A percentile compares a stretch with the other conserved stretches of the same genome.
phyloP scores from a whole-genome alignment of 495 filamentous ascomycete genomes.

The Aspergillus taichungensis region DNA sequence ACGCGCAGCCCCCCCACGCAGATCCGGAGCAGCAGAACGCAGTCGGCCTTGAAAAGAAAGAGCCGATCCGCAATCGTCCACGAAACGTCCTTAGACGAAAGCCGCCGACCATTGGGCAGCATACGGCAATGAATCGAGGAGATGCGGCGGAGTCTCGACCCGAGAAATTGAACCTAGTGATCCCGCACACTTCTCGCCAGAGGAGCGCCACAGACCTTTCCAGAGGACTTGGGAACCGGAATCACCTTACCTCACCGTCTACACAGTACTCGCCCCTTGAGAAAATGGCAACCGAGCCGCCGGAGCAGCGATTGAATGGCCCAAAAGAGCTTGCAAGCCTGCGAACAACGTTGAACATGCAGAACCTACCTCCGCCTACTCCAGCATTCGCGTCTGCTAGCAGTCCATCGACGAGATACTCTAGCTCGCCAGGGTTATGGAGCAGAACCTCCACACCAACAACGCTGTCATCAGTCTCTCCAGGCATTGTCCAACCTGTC shows the following conservation, averaged over 20 bases:
- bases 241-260: no score
- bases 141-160: constrained; percentile 4
- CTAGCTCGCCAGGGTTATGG: constrained; percentile 84
- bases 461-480: constrained; percentile 94
- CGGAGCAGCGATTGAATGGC: constrained; percentile 14
- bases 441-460: constrained; percentile 87
- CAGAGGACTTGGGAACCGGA: no score
- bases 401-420: constrained; percentile 90
- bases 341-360: constrained; percentile 38
- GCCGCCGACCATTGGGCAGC: constrained; percentile 33
- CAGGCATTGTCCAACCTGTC: constrained; percentile 58
- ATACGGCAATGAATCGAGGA: constrained; percentile 16
- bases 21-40: constrained; percentile 6
- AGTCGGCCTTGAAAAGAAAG: constrained; percentile 6
- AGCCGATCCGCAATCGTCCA: constrained; percentile 16
- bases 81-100: constrained; percentile 38
- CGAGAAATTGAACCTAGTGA: constrained; percentile 29
- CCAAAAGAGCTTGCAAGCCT: constrained; percentile 38
- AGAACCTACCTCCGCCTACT: constrained; percentile 58
- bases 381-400: constrained; percentile 59
- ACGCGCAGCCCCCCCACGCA: constrained; percentile 13
- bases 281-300: constrained; percentile 8
- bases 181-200: constrained; percentile 16
- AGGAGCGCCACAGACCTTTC: not conserved
- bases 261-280: not conserved